A percentile compares a stretch with the other conserved stretches of the same genome.
Evolutionary conservation across 805 yeast species (phyloP).

Genomic region (Wickerhamiella musiphila): DNA sequence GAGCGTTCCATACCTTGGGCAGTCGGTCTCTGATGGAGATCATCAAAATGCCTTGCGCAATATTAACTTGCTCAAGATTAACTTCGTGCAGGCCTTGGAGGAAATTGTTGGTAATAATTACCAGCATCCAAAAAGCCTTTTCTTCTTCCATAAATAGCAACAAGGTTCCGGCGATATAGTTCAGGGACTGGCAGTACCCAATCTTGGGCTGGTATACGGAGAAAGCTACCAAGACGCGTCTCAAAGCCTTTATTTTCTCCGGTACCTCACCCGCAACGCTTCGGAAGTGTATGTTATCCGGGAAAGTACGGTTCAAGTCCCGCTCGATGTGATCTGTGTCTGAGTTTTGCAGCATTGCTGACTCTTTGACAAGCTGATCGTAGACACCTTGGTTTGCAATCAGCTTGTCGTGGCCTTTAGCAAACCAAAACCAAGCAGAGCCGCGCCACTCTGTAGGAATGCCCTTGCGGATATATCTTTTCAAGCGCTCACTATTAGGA

Average conservation of each 20-base stretch:
- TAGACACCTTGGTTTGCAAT: constrained; percentile 60
- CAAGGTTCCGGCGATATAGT: constrained; percentile 77
- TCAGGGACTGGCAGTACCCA: constrained; percentile 92
- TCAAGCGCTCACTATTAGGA: constrained; percentile 25
- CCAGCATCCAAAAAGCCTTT: constrained; percentile 87
- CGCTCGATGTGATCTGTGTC: constrained; percentile 90
- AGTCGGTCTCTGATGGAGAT: constrained; percentile 67
- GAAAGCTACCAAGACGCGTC: constrained; percentile 72
- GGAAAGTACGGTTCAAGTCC: constrained; percentile 85
- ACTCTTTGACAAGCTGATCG: constrained; percentile 44
- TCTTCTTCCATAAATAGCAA: constrained; percentile 81
- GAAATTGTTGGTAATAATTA: constrained; percentile 67
- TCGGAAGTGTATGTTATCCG: constrained; percentile 75
- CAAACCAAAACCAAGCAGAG: constrained; percentile 89
- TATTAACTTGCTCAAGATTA: constrained; percentile 80
- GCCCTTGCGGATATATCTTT: constrained; percentile 74
- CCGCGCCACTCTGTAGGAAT: constrained; percentile 98
- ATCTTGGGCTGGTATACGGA: constrained; percentile 73
- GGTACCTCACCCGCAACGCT: constrained; percentile 23
- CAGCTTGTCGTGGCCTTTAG: constrained; percentile 62
- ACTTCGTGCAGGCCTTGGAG: constrained; percentile 86
- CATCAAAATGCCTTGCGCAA: constrained; percentile 89
- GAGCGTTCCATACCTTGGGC: constrained; percentile 59
- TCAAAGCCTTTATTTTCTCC: constrained; percentile 41
- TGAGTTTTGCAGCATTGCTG: constrained; percentile 36